Percentiles rank a stretch among this genome's conserved stretches.
Conservation (phyloP, 306 rosid species). For the Vigna unguiculata region DNA sequence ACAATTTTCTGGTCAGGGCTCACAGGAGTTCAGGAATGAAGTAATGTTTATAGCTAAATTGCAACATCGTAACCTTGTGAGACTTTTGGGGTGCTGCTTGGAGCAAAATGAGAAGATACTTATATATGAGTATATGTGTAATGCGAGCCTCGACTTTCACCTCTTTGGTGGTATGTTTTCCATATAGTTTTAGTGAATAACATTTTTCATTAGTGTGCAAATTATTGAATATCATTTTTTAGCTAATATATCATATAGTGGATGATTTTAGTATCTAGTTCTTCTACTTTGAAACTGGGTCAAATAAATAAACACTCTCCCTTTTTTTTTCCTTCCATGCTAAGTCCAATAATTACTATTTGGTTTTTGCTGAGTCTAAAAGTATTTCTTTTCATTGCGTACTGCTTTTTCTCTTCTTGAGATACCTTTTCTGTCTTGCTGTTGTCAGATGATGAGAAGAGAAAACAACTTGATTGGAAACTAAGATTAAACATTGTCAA, state of each 20-base stretch:
- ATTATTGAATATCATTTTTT: background rate
- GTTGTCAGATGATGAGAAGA: conserved; percentile 44
- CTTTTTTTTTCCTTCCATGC: too few relatives aligned
- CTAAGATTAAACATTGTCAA: conserved; percentile 42
- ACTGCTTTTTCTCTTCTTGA: background rate
- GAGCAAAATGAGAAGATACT: conserved; percentile 64
- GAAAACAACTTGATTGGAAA: conserved; percentile 50
- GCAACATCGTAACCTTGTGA: conserved; percentile 71
- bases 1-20: conserved; percentile 59
- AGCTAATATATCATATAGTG: background rate
- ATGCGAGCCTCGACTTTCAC: conserved; percentile 56
- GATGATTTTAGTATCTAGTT: background rate
- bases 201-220: background rate
- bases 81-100: conserved; percentile 62
- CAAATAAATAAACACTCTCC: background rate
- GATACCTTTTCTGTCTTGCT: background rate
- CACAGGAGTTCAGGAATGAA: conserved; percentile 68
- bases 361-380: background rate
- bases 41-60: conserved; percentile 46
- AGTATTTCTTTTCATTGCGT: background rate
- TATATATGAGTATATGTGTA: conserved; percentile 64
- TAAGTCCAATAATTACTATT: background rate
- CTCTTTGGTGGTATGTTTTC: conserved; percentile 57
- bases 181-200: background rate
- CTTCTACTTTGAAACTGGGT: background rate